Base-by-base conservation (phyloP, 176 grass and related monocot genomes). In the Eragrostis nindensis region DNA sequence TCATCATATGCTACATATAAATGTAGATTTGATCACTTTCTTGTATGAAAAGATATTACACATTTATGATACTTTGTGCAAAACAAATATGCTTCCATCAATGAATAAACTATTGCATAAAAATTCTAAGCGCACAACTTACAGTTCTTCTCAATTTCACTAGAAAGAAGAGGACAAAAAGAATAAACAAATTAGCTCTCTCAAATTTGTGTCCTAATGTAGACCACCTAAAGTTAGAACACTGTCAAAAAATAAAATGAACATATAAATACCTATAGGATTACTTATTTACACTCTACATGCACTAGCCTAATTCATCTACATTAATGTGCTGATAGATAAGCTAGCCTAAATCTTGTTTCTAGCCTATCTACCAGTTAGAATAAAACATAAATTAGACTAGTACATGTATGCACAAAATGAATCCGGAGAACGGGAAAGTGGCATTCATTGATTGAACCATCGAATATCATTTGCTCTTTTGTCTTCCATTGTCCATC, bases 221-320 rank as follows among this genome's bases (percentile, higher is more conserved):
- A 59, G 19, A 39, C 60, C 74, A 11, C 65, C 82, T 85, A 78
- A 71, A 30, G 61, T 87, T 84, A 90, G 66, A 56, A 45, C 24
- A 27, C 57, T 61, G 26, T 7, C 62, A 85, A 90, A 90, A 68
- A 76, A 52, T 41, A 86, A 79, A 81, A 52, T 30, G 5, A 73
- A 84, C 14, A 50, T 70, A 74, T 69, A 22, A 50, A 25, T 68
- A 75, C 41, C 56, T 78, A 71, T 55, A 81, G 15, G 24, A 43
- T 65, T 38, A 41, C 68, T 67, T 84, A 87, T 84, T 66, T 74
- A 90, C 75, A 86, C 68, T 29, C 40, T 55, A 78, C 40, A 78
- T 80, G 49, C 39, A 66, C 88, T 73, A 82, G 83, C 66, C 87
- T 77, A 75, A 71, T 85, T 41, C 11, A 85, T 39, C 29, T 81